Base-by-base conservation (phyloP, 441 rosid species). In the Populus tomentosa region DNA sequence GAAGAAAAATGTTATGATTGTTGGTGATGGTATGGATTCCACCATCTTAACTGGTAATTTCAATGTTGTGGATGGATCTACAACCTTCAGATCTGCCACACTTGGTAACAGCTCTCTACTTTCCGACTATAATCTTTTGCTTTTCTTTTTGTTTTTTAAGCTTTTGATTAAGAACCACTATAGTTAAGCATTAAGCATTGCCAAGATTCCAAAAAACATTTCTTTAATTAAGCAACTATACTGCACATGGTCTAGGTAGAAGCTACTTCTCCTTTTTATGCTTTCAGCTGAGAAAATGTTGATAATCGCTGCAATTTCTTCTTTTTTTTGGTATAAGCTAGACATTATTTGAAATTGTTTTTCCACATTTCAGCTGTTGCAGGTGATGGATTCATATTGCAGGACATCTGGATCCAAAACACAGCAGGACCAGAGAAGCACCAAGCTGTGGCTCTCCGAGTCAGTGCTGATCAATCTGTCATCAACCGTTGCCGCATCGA, bases 21-120 rank as follows among this genome's bases (percentile, higher is more conserved):
- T 89, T 62, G 98, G 98, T 0, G 95, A 93, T 21, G 98, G 98
- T 1, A 89, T 86, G 81, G 90, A 94, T 42, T 88, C 80, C 78
- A 89, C 95, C 21, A 87, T 91, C 46, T 89, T 93, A 75, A 88
- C 97, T 1, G 95, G 95, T 1, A 84, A 91, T 26, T 36, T 73
- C 61, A 91, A 81, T 64, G 90, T 84, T 9, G 92, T 87, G 16
- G 82, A 82, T 18, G 97, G 98, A 20, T 74, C 90, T 68, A 83
- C 88, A 56, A 93, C 98, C 32, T 91, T 81, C 33, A 75, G 82
- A 28, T 81, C 92, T 56, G 97, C 98, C 20, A 91, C 32, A 13
- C 92, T 93, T 64, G 94, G 98, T 93, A 87, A 46, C 56, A 13
- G 0, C 4, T 14, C 20, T 46, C 56, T 46, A 46, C 56, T 46